phyloP scores from a whole-genome alignment of 192 early-diverging fungal species.

The Mortierella hygrophila region DNA sequence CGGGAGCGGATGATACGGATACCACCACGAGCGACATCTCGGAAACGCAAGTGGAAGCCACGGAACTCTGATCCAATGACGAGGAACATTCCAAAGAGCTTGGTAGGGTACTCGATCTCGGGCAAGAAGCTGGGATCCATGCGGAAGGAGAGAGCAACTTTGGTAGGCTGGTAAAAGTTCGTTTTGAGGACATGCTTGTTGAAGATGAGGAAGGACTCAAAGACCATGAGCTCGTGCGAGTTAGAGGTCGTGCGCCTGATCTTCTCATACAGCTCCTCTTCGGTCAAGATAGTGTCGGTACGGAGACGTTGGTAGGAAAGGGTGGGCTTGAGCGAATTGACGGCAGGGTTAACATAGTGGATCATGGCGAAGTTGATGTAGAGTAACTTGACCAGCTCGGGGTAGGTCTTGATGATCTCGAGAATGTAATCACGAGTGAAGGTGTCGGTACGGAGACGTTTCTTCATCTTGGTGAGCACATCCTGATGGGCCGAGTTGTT shows the following conservation, averaged over 20 bases:
- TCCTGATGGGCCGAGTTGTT: conserved; percentile 88
- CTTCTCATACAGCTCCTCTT: conserved; percentile 89
- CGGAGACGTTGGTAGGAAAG: conserved; percentile 93
- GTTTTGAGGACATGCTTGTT: conserved; percentile 99
- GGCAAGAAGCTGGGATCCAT: conserved; percentile 94
- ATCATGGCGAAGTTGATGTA: conserved; percentile 95
- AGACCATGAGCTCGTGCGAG: conserved; percentile 94
- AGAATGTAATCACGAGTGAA: conserved; percentile 98
- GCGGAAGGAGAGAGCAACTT: conserved; percentile 98
- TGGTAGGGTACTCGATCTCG: conserved; percentile 92
- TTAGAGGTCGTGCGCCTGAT: conserved; percentile 91
- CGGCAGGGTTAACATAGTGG: conserved; percentile 85
- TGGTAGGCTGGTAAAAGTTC: conserved; percentile 99
- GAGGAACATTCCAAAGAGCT: conserved; percentile 94
- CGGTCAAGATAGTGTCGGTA: conserved; percentile 75
- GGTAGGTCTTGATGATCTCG: conserved; percentile 95
- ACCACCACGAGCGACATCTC: conserved; percentile 97
- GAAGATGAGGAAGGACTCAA: conserved; percentile 96
- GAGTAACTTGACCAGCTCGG: conserved; percentile 90
- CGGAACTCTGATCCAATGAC: conserved; percentile 98
- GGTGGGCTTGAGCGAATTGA: conserved; percentile 68
- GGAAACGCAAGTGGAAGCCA: conserved; percentile 98
- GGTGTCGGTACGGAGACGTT: conserved; percentile 94
- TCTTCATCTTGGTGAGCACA: conserved; percentile 97
- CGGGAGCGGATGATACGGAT: conserved; percentile 98